phyloP scores from a whole-genome alignment of 2,329 filamentous ascomycete genomes.

The Aureobasidium musti region DNA sequence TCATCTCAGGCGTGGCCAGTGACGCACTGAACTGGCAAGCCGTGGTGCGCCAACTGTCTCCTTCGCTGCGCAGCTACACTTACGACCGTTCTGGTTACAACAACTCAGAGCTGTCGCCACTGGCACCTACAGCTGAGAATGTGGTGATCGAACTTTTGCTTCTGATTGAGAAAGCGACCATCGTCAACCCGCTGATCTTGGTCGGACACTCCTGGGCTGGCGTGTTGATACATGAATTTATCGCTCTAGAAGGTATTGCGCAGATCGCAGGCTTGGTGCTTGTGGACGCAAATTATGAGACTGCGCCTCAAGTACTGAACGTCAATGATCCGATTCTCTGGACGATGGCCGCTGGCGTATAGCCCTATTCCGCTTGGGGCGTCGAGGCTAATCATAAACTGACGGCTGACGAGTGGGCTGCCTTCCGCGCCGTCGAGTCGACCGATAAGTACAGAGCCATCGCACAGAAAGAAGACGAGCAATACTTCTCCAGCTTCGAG shows the following conservation, averaged over 20 bases:
- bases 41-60: not conserved
- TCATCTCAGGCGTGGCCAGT: not conserved
- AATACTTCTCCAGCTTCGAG: slow-evolving; percentile 36
- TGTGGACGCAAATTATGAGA: not conserved
- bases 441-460: not conserved
- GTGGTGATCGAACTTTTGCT: not conserved
- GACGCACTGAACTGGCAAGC: not conserved
- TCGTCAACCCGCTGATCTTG: not conserved
- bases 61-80: not conserved
- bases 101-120: not conserved
- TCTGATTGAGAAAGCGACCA: not conserved
- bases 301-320: not conserved
- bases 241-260: not conserved
- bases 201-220: slow-evolving; percentile 8
- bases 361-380: not conserved
- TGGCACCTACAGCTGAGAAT: not conserved
- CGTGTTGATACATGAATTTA: not conserved
- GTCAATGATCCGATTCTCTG: not conserved
- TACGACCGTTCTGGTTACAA: slow-evolving; percentile 1
- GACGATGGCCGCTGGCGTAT: not conserved
- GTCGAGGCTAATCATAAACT: not conserved
- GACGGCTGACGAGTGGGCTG: not conserved
- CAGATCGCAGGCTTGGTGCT: slow-evolving; percentile 3
- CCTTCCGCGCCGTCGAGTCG: not conserved
- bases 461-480: slow-evolving; percentile 30